Evolutionary conservation across 352 stramenopile genomes (phyloP).

Genomic region (Thalassiosira hispida): DNA sequence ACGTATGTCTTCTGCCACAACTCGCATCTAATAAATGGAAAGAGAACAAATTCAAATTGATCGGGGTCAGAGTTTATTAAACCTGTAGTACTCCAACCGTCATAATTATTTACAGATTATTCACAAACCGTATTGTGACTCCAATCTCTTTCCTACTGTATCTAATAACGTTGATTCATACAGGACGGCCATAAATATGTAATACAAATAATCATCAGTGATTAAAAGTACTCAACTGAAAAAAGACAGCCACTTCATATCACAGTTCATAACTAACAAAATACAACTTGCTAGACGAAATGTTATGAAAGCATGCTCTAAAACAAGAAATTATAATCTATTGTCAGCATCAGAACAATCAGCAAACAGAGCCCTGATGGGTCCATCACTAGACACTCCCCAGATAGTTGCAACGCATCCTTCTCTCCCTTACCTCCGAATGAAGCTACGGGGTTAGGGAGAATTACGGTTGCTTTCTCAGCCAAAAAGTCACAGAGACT

Average conservation of each 20-base stretch:
- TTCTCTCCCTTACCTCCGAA: slow-evolving; percentile 46
- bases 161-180: no score
- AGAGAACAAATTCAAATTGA: slow-evolving; percentile 37
- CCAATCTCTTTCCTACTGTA: no score
- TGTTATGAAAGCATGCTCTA: no score
- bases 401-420: slow-evolving; percentile 41
- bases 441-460: slow-evolving; percentile 52
- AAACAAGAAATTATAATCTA: slow-evolving; percentile 6
- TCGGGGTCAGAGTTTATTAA: not conserved
- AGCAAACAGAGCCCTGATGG: not conserved
- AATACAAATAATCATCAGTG: no score
- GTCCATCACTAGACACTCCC: slow-evolving; percentile 15
- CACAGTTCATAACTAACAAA: not conserved
- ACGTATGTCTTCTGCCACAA: slow-evolving; percentile 49
- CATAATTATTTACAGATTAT: no score
- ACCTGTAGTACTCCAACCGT: not conserved
- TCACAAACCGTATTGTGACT: no score
- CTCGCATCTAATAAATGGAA: not conserved
- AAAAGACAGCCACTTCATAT: not conserved
- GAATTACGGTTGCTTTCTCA: slow-evolving; percentile 37
- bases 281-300: no score
- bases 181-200: no score
- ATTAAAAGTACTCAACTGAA: no score
- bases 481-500: slow-evolving; percentile 21
- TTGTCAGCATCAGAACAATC: not conserved